Evolutionary conservation across 1,139 yeast species (phyloP), one percentile per base, ranked within the genome.

Genomic region (Diutina sp.): DNA sequence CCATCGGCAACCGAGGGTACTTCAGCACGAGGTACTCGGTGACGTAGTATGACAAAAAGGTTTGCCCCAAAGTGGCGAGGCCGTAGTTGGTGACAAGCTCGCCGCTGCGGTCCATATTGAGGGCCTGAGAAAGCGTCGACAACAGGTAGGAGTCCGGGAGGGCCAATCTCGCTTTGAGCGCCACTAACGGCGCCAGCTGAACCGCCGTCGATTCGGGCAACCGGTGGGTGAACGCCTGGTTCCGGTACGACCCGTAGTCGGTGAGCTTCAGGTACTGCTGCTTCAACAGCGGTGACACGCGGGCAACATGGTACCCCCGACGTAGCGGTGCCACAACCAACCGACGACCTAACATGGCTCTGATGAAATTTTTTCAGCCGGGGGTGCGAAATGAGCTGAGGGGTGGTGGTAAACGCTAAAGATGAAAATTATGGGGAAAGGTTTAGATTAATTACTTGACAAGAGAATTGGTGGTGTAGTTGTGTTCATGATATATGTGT

Each of bases 1-100:
- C 79, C 63, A 86, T 79, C 38, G 99, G 98, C 60, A 95, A 77
- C 67, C 99, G 82, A 55, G 99, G 99, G 68, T 90, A 90, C 62
- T 79, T 82, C 56, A 85, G 71, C 65, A 90, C 73, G 59, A 91
- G 75, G 64, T 87, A 72, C 68, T 90, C 96, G 44, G 87, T 78
- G 3, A 85, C 85, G 65, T 89, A 86, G 69, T 85, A 90, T 38
- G 86, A 82, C 60, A 93, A 73, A 57, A 93, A 73, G 59, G 85
- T 82, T 66, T 85, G 83, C 57, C 99, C 99, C 65, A 91, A 83
- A 18, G 83, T 79, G 59, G 86, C 82, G 67, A 91, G 78, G n/a
- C 95, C 95, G 59, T 77, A 78, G 68, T 91, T 91, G 69, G 87
- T 87, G 47, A 83, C 85, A 60, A 78, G 77, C 44, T 82, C 79